A percentile compares a stretch with the other conserved stretches of the same genome.
Evolutionary conservation across 345 rosid species (phyloP).

Genomic region (Cochlearia excelsa): DNA sequence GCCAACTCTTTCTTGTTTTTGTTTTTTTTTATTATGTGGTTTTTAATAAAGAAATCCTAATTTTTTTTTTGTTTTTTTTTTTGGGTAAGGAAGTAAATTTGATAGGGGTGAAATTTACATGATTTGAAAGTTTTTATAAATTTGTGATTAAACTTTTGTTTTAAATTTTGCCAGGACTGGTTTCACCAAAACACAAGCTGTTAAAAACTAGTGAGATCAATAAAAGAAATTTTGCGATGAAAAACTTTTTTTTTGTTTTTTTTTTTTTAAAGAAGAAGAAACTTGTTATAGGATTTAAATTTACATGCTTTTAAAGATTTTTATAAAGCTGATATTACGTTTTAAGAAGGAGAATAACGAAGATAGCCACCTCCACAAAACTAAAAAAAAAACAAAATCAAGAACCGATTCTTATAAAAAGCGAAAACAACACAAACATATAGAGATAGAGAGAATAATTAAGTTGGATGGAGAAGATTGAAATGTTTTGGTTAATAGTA

Average conservation of each 20-base stretch:
- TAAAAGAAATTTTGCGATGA: conserved; percentile 13
- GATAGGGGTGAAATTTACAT: conserved; percentile 47
- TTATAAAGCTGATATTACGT: conserved; percentile 36
- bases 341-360: conserved; percentile 20
- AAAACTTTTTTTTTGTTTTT: conserved; percentile 1
- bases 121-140: conserved; percentile 56
- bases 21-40: neutral
- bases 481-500: conserved; percentile 16
- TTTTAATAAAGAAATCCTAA: conserved; percentile 3
- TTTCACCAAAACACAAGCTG: conserved; percentile 18
- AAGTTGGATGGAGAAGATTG: conserved; percentile 8
- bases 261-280: neutral
- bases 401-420: conserved; percentile 27
- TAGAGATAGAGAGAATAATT: conserved; percentile 5
- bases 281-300: conserved; percentile 18
- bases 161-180: conserved; percentile 49
- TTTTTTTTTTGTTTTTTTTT: conserved; percentile 28
- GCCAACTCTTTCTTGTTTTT: neutral
- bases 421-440: conserved; percentile 25
- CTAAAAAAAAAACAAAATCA: neutral
- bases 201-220: conserved; percentile 10
- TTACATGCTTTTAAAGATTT: conserved; percentile 38
- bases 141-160: conserved; percentile 43
- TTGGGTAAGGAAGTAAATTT: neutral
- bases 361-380: conserved; percentile 28